These are phyloP conservation scores for Stachybotrys elegans DNA, from an alignment of 2,329 filamentous ascomycete species.

Conservation along the genomic window DNA sequence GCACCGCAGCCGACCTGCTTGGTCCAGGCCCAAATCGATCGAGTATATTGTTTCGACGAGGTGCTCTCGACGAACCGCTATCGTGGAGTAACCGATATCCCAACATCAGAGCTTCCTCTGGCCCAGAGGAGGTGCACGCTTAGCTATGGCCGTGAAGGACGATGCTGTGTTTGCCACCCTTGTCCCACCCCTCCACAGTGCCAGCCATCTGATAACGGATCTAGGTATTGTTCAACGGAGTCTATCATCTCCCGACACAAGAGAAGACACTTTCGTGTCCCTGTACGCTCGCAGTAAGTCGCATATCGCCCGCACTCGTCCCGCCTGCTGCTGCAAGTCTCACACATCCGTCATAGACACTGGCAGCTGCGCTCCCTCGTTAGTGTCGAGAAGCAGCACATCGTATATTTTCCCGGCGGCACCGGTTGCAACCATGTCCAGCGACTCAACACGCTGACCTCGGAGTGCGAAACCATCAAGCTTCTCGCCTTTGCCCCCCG, in stretches of 20 bases:
- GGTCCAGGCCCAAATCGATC: too few relatives aligned
- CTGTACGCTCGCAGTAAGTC: slow-evolving; percentile 60
- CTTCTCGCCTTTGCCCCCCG: slow-evolving; percentile 69
- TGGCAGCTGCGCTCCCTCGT: slow-evolving; percentile 90
- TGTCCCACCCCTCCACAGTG: neutral
- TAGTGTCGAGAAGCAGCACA: slow-evolving; percentile 69
- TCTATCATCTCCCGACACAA: slow-evolving; percentile 54
- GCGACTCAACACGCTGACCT: slow-evolving; percentile 62
- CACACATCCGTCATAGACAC: slow-evolving; percentile 52
- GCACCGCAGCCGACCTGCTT: too few relatives aligned
- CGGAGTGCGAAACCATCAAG: slow-evolving; percentile 68
- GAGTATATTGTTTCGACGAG: too few relatives aligned
- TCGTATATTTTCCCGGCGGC: slow-evolving; percentile 81
- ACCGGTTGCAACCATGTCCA: slow-evolving; percentile 61
- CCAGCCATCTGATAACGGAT: slow-evolving; percentile 7
- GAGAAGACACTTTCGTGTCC: slow-evolving; percentile 63
- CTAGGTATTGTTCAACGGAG: slow-evolving; percentile 57
- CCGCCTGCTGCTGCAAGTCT: slow-evolving; percentile 9
- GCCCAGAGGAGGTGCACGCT: too few relatives aligned
- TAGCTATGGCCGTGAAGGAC: slow-evolving; percentile 49
- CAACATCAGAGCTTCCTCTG: too few relatives aligned
- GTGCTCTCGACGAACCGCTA: too few relatives aligned
- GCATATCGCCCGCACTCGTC: slow-evolving; percentile 15
- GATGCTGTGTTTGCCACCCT: slow-evolving; percentile 41
- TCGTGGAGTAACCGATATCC: too few relatives aligned